Evolutionary conservation across 805 yeast genomes (phyloP).

Genomic region (Metschnikowia peoriensis): DNA sequence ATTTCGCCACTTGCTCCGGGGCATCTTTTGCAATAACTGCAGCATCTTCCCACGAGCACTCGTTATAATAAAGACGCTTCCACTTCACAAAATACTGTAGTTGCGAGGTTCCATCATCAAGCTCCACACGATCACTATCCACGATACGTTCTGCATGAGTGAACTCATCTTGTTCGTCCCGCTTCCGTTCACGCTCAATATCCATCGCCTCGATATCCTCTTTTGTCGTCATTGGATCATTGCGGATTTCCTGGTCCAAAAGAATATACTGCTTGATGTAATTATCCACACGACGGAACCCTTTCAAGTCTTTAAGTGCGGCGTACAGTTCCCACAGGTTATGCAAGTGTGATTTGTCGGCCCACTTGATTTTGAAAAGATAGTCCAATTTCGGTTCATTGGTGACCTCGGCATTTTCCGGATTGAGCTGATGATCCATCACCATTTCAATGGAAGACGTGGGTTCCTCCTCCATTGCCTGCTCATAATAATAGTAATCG

Average conservation of each 20-base stretch:
- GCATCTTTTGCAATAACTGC: constrained; percentile 79
- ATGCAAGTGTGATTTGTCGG: constrained; percentile 82
- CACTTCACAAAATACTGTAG: constrained; percentile 88
- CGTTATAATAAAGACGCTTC: constrained; percentile 91
- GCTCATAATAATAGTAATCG: constrained; percentile 34
- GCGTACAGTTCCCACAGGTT: constrained; percentile 87
- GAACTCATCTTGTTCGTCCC: constrained; percentile 81
- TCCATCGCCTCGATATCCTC: constrained; percentile 95
- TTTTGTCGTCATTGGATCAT: constrained; percentile 77
- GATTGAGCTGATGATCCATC: constrained; percentile 39
- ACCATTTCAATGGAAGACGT: constrained; percentile 38
- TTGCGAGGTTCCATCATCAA: constrained; percentile 62
- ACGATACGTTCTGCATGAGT: constrained; percentile 88
- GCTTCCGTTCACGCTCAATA: constrained; percentile 78
- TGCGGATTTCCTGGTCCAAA: constrained; percentile 70
- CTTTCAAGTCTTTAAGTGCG: constrained; percentile 54
- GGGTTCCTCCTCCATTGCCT: constrained; percentile 33
- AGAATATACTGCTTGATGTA: constrained; percentile 78
- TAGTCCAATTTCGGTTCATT: constrained; percentile 58
- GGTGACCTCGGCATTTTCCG: constrained; percentile 39
- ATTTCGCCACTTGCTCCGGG: constrained; percentile 79
- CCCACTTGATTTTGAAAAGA: constrained; percentile 77
- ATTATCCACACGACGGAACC: constrained; percentile 84
- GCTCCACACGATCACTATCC: constrained; percentile 70
- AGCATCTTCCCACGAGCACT: constrained; percentile 96